phyloP scores from a whole-genome alignment of 2,329 filamentous ascomycete species.

The Fusarium domesticum region DNA sequence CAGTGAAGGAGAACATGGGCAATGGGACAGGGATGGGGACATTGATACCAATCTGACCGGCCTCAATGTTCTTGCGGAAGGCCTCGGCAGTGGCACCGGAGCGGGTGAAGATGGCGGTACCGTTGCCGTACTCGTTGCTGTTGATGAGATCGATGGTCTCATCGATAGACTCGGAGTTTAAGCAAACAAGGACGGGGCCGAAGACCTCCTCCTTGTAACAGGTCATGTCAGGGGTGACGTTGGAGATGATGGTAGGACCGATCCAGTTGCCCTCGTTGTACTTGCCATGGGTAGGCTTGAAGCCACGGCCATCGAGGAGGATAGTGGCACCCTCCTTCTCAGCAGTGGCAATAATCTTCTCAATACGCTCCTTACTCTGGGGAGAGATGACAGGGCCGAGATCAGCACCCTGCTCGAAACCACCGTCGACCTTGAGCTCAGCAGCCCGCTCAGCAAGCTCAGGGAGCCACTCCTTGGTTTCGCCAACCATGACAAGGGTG shows the following conservation, averaged over 20 bases:
- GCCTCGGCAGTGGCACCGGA: conserved; percentile 72
- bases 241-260: conserved; percentile 76
- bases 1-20: conserved; percentile 70
- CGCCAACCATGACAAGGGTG: conserved; percentile 78
- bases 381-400: conserved; percentile 79
- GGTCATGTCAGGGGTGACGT: conserved; percentile 76
- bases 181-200: conserved; percentile 76
- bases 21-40: conserved; percentile 73
- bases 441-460: conserved; percentile 76
- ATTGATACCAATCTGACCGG: conserved; percentile 83
- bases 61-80: conserved; percentile 79
- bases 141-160: conserved; percentile 82
- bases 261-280: conserved; percentile 86
- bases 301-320: conserved; percentile 75
- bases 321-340: conserved; percentile 80
- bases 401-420: conserved; percentile 77
- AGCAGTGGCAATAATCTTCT: conserved; percentile 70
- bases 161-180: conserved; percentile 74
- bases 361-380: conserved; percentile 75
- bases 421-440: conserved; percentile 70
- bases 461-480: conserved; percentile 78
- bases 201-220: conserved; percentile 88
- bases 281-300: conserved; percentile 62
- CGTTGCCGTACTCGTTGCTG: conserved; percentile 82
- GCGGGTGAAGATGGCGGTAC: conserved; percentile 78